Base-by-base conservation (phyloP, 345 rosid genomes). In the Aethionema arabicum region DNA sequence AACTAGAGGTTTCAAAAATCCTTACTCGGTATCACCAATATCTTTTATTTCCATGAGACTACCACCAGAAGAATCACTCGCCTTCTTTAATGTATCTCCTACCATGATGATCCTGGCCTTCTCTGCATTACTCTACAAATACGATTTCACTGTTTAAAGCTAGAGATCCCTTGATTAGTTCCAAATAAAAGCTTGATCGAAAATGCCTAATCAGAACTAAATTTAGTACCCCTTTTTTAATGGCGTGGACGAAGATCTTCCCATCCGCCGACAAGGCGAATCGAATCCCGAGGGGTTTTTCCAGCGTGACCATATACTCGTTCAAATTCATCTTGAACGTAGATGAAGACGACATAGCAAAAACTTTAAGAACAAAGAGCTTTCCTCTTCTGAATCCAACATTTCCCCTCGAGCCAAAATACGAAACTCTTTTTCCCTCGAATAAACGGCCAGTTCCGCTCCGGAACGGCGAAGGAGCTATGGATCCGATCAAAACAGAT, bases 291-390 rank as follows among this genome's bases (percentile, higher is more conserved):
- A 88, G 82, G 13, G 98, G 96, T 67, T 86, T 88, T 69, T 86
- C 80, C 0, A 91, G 84, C 16, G 91, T 86, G 38, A 88, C 96
- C 98, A 91, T 83, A 61, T 91, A 88, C 90, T 91, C 96, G 11
- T 88, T 91, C 77, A 91, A 65, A 72, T 88, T 88, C 86, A 86
- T 84, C 79, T 74, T 84, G 35, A 75, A 67, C 36, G 76, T 48
- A 11, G 80, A 66, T 12, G 77, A 50, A 32, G 66, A 55, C 35
- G 86, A 80, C 92, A 76, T 68, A 14, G 87, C 82, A 9, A 48
- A 30, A 64, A 83, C 77, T 52, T 67, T 65, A 38, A 66, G 42
- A 12, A 39, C 36, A 21, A 39, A 32, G 21, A 65, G 29, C 37
- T 15, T 62, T 36, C 77, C 32, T 47, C 35, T 50, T 56, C 36